These are phyloP conservation scores for Peronosclerospora sorghi DNA, from an alignment of 352 stramenopile genomes.

Conservation along the genomic window DNA sequence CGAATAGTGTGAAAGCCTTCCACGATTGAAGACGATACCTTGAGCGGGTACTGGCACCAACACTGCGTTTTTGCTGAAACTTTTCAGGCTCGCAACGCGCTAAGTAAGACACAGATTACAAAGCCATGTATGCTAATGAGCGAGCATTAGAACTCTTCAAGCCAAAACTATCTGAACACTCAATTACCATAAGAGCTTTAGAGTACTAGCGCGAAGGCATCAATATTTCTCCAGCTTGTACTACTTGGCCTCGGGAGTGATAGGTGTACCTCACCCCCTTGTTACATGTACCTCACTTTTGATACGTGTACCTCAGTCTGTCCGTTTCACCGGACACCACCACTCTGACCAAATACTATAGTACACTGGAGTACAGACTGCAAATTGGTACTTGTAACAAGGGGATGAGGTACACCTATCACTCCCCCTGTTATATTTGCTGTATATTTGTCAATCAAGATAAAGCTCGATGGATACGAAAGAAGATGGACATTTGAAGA, in stretches of 20 bases:
- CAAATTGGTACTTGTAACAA: too few relatives aligned
- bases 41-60: conserved; percentile 57
- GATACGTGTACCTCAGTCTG: too few relatives aligned
- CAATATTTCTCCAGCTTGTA: conserved; percentile 16
- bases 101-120: conserved; percentile 5
- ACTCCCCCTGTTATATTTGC: too few relatives aligned
- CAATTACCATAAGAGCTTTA: conserved; percentile 16
- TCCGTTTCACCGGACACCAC: too few relatives aligned
- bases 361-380: too few relatives aligned
- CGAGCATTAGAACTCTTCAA: neutral
- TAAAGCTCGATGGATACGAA: conserved; percentile 27
- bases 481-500: conserved; percentile 5
- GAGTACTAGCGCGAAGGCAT: conserved; percentile 18
- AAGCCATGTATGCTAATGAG: neutral
- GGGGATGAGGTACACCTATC: too few relatives aligned
- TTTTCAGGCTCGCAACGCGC: conserved; percentile 23
- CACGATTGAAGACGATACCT: conserved; percentile 37
- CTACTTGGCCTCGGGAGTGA: conserved; percentile 23
- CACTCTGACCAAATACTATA: too few relatives aligned
- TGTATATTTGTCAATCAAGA: too few relatives aligned
- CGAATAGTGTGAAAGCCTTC: conserved; percentile 57
- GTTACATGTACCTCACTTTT: too few relatives aligned
- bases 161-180: neutral
- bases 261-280: too few relatives aligned
- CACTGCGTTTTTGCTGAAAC: conserved; percentile 61